These are phyloP conservation scores for Zygosaccharomyces rouxii DNA, from an alignment of 805 yeast genomes.

Conservation along the genomic window DNA sequence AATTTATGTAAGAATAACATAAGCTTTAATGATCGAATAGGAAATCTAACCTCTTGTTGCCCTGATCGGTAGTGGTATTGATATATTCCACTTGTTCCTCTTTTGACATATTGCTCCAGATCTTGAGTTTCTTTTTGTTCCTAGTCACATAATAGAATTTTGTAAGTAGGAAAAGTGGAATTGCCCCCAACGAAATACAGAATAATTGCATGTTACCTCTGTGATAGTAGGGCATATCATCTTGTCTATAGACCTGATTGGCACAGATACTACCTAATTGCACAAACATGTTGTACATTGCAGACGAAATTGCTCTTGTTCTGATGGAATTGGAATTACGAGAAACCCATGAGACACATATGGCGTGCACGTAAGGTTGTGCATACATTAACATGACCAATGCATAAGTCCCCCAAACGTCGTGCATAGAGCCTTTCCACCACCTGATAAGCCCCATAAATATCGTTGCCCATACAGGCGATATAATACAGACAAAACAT, in stretches of 20 bases:
- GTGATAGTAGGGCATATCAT: slow-evolving; percentile 56
- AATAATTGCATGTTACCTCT: slow-evolving; percentile 50
- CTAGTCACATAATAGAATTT: slow-evolving; percentile 34
- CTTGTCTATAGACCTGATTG: slow-evolving; percentile 51
- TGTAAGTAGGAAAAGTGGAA: slow-evolving; percentile 26
- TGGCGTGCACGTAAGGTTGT: slow-evolving; percentile 47
- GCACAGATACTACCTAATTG: slow-evolving; percentile 56
- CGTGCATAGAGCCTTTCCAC: slow-evolving; percentile 38
- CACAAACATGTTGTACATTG: slow-evolving; percentile 59
- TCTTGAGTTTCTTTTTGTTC: slow-evolving; percentile 41
- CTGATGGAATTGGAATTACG: slow-evolving; percentile 57
- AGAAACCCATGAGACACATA: slow-evolving; percentile 57
- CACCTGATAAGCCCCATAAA: slow-evolving; percentile 35
- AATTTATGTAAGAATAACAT: neutral
- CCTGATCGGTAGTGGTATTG: slow-evolving; percentile 45
- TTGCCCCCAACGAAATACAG: slow-evolving; percentile 33
- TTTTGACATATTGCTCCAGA: slow-evolving; percentile 48
- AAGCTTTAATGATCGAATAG: slow-evolving; percentile 33
- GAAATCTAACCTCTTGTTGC: slow-evolving; percentile 56
- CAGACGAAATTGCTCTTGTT: slow-evolving; percentile 57
- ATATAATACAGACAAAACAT: slow-evolving; percentile 26
- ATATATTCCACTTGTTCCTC: slow-evolving; percentile 50
- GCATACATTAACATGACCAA: slow-evolving; percentile 35
- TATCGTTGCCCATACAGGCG: slow-evolving; percentile 36
- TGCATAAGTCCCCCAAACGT: slow-evolving; percentile 40